Percentiles rank a stretch among this genome's conserved stretches.
Evolutionary conservation across 768 basidiomycete genomes (phyloP).

Genomic region (Gyrodon lividus): DNA sequence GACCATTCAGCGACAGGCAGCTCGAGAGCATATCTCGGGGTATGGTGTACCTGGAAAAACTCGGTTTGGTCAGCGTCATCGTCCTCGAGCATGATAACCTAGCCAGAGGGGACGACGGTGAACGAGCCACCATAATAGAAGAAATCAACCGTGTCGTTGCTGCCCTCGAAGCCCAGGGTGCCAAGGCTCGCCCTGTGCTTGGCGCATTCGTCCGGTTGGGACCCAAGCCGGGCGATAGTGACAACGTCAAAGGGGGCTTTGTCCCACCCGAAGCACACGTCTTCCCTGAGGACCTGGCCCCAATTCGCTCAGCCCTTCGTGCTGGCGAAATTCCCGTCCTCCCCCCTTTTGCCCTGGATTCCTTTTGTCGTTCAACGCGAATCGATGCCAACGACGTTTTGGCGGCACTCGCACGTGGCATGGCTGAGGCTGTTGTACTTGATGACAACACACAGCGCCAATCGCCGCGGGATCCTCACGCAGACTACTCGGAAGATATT

Average conservation of each 20-base stretch:
- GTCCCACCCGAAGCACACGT: conserved; percentile 75
- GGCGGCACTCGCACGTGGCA: conserved; percentile 81
- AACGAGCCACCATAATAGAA: conserved; percentile 63
- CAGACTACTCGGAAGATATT: conserved; percentile 48
- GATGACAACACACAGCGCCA: conserved; percentile 42
- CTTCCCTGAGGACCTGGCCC: conserved; percentile 72
- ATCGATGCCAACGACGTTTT: conserved; percentile 88
- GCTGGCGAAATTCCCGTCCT: conserved; percentile 97
- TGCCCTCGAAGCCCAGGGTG: conserved; percentile 81
- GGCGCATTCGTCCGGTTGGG: conserved; percentile 84
- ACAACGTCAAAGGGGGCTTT: conserved; percentile 31
- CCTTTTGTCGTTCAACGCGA: conserved; percentile 81
- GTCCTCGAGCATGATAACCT: conserved; percentile 89
- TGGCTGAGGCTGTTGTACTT: conserved; percentile 56
- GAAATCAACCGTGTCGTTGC: conserved; percentile 86
- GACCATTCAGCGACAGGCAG: conserved; percentile 90
- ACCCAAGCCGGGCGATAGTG: conserved; percentile 58
- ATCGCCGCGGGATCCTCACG: conserved; percentile 31
- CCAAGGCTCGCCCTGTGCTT: conserved; percentile 83
- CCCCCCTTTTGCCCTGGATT: conserved; percentile 89
- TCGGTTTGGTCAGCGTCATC: conserved; percentile 93
- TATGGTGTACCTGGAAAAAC: conserved; percentile 92
- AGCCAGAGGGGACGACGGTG: conserved; percentile 63
- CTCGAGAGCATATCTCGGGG: conserved; percentile 92
- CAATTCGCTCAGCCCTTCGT: conserved; percentile 84